Conservation (phyloP, 257 asterid species). For the Jacaranda mimosifolia region DNA sequence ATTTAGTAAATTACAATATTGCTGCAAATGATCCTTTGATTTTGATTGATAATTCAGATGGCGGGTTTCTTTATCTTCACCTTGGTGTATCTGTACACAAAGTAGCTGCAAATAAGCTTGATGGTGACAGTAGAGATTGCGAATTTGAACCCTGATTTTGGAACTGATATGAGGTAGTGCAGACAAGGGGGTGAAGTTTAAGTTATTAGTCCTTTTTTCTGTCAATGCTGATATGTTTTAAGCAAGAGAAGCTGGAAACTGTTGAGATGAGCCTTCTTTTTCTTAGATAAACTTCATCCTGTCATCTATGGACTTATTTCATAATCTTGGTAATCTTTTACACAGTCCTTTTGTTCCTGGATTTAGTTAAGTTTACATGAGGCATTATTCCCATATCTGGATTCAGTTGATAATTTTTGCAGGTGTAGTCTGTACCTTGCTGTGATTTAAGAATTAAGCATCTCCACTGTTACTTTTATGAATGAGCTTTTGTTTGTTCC, state of each 20-base stretch:
- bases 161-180: constrained; percentile 23
- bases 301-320: constrained; percentile 29
- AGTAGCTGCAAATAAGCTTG: constrained; percentile 47
- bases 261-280: constrained; percentile 17
- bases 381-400: not conserved
- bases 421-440: not conserved
- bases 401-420: not conserved
- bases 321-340: constrained; percentile 22
- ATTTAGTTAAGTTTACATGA: not conserved
- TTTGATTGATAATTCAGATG: constrained; percentile 57
- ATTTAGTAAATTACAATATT: not conserved
- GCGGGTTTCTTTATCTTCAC: constrained; percentile 77
- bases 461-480: not conserved
- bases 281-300: constrained; percentile 20
- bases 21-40: constrained; percentile 12
- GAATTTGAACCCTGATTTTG: constrained; percentile 25
- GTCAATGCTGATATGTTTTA: constrained; percentile 1
- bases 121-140: constrained; percentile 5
- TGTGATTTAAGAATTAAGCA: not conserved
- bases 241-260: constrained; percentile 28
- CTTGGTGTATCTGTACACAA: constrained; percentile 66
- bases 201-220: constrained; percentile 6
- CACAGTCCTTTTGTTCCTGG: constrained; percentile 1
- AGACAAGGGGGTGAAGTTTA: constrained; percentile 1
- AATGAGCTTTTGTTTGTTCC: not conserved